Conservation (phyloP, 139 green algal genomes). For the Klebsormidium nitens region DNA sequence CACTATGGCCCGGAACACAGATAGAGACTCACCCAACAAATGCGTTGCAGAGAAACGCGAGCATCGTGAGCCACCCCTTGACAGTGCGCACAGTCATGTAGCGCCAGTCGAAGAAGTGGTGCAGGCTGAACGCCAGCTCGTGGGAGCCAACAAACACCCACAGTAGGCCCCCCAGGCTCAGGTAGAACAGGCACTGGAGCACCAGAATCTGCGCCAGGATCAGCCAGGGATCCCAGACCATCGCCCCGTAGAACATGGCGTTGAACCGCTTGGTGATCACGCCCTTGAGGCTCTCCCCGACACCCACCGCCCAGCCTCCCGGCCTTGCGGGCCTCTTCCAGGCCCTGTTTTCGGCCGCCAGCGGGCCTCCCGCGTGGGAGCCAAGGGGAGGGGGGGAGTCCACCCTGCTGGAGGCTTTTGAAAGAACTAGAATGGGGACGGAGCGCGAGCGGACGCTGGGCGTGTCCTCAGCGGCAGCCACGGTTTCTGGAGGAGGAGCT, state of each 20-base stretch:
- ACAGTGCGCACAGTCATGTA: conserved; percentile 1
- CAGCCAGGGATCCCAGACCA: conserved; percentile 40
- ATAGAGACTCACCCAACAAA: conserved; percentile 22
- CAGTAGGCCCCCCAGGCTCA: conserved; percentile 25
- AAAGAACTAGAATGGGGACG: neutral
- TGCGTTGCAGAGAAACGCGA: conserved; percentile 26
- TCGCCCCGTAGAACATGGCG: conserved; percentile 41
- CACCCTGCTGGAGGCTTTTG: neutral
- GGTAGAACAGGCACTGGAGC: conserved; percentile 25
- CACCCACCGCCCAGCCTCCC: too few species aligned
- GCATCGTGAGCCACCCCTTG: conserved; percentile 31
- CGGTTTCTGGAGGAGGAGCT: too few species aligned
- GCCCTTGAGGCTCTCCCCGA: neutral
- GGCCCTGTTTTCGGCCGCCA: neutral
- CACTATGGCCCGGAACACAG: neutral
- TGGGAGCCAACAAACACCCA: conserved; percentile 30
- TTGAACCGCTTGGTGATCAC: neutral
- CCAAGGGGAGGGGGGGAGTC: neutral
- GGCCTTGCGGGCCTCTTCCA: too few species aligned
- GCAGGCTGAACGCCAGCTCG: conserved; percentile 21
- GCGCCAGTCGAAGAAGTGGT: conserved; percentile 30
- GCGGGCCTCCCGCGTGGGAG: neutral
- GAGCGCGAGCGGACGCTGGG: too few species aligned
- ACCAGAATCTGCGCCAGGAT: conserved; percentile 32
- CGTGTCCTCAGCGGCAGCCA: too few species aligned